Base-by-base conservation (phyloP, 2,329 filamentous ascomycete species). In the Allantophomopsis cytisporea region DNA sequence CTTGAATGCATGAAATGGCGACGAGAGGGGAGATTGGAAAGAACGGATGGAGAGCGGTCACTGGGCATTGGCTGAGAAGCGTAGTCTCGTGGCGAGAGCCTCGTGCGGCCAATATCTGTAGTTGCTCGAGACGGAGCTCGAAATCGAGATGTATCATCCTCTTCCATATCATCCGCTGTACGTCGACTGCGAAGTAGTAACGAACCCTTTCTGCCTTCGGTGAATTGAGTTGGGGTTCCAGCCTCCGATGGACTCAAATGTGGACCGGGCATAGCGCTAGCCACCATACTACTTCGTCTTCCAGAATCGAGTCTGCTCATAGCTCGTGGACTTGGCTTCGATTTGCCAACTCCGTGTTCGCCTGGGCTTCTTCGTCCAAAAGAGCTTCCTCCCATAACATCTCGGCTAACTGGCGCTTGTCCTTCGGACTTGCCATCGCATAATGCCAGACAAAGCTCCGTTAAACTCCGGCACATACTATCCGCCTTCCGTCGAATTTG, bases 401-500 rank as follows among this genome's bases (percentile, higher is more conserved):
- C 23, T 28, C 23, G 23, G 8, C 23, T 28, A 28, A 28, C 23
- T 28, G 23, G 23, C 7, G 23, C 23, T 8, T 28, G 23, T 10
- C 13, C n/a, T 28, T 21, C 21, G n/a, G 37, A 28, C 18, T 31
- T 30, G 37, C 39, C 73, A 45, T 84, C 82, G 21, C 79, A 78
- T 39, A 98, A 64, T 1, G 87, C 83, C 41, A 98, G 73, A 54
- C 86, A 94, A 6, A 98, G 68, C 58, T 98, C 91, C 0, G 89
- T 96, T 47, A 98, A 63, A 53, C 83, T 91, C 39, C 89, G 81
- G 57, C 91, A 96, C 55, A 98, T 77, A 53, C 83, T 87, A 55
- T 98, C 89, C 20, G 86, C 85, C 59, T 94, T 95, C 45, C 89
- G 77, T 37, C 87, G 77, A 13, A 94, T 68, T 55, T 94, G 85